Evolutionary conservation across 306 rosid genomes (phyloP).

Genomic region (Fragaria nilgerrensis): DNA sequence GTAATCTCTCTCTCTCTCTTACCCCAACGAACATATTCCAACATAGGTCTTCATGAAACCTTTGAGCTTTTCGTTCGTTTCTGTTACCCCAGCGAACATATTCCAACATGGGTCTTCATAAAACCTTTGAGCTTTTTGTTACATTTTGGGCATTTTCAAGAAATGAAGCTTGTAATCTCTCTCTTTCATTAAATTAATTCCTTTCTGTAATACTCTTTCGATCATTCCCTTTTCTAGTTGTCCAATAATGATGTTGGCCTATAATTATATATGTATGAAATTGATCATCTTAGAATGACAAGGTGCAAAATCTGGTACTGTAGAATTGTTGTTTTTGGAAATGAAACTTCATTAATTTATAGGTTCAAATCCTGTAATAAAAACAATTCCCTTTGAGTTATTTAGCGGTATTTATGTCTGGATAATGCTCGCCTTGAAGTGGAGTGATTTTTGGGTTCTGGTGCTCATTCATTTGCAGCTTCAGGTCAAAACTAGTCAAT

Average conservation of each 20-base stretch:
- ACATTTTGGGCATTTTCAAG: too few species aligned
- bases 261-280: too few species aligned
- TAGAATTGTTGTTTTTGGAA: neutral
- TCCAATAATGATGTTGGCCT: neutral
- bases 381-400: neutral
- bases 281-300: neutral
- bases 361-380: neutral
- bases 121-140: neutral
- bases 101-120: too few species aligned
- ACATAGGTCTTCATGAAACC: neutral
- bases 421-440: neutral
- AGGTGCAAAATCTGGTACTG: neutral
- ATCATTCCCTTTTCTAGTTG: neutral
- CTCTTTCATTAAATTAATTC: too few species aligned
- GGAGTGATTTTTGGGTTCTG: neutral
- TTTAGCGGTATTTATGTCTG: neutral
- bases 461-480: neutral
- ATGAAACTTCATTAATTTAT: neutral
- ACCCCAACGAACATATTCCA: too few species aligned
- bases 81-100: too few species aligned
- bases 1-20: slow-evolving; percentile 39
- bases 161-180: too few species aligned
- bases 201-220: too few species aligned
- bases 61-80: neutral
- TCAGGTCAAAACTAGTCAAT: slow-evolving; percentile 5